Evolutionary conservation across 768 basidiomycete genomes (phyloP).

Genomic region (Leccinellum albellum): DNA sequence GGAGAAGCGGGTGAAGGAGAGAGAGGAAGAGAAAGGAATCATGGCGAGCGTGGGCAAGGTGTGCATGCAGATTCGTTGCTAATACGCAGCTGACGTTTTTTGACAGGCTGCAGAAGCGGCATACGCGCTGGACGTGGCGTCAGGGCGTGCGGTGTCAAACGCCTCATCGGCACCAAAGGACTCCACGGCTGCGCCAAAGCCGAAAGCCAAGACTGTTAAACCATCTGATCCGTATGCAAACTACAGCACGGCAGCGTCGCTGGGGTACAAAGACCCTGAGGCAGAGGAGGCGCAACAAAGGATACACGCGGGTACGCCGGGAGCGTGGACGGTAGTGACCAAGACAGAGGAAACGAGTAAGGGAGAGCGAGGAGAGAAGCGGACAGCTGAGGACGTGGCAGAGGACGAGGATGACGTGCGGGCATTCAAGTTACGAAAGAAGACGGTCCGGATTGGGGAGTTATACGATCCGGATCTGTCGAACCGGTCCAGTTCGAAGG

Average conservation of each 20-base stretch:
- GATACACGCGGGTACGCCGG: conserved; percentile 64
- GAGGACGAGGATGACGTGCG: conserved; percentile 50
- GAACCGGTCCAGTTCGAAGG: conserved; percentile 12
- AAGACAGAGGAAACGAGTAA: neutral
- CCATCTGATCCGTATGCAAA: conserved; percentile 69
- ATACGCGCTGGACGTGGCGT: conserved; percentile 72
- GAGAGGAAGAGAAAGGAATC: conserved; percentile 82
- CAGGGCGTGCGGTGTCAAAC: conserved; percentile 46
- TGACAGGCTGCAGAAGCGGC: conserved; percentile 74
- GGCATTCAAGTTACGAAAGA: conserved; percentile 66
- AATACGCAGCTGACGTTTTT: neutral
- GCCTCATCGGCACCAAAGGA: conserved; percentile 9
- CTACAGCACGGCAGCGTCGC: conserved; percentile 82
- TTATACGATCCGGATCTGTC: conserved; percentile 63
- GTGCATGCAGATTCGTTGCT: neutral
- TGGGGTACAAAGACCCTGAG: conserved; percentile 80
- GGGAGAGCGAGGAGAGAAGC: conserved; percentile 29
- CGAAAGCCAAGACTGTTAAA: conserved; percentile 44
- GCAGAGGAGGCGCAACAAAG: conserved; percentile 62
- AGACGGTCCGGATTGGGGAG: conserved; percentile 60
- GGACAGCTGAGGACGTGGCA: conserved; percentile 35
- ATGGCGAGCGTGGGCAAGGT: conserved; percentile 86
- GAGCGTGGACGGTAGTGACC: conserved; percentile 72
- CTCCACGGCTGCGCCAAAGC: conserved; percentile 26
- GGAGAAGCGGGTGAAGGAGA: conserved; percentile 80